phyloP scores from a whole-genome alignment of 2,329 filamentous ascomycete genomes.

The Proliferodiscus dingleyae region DNA sequence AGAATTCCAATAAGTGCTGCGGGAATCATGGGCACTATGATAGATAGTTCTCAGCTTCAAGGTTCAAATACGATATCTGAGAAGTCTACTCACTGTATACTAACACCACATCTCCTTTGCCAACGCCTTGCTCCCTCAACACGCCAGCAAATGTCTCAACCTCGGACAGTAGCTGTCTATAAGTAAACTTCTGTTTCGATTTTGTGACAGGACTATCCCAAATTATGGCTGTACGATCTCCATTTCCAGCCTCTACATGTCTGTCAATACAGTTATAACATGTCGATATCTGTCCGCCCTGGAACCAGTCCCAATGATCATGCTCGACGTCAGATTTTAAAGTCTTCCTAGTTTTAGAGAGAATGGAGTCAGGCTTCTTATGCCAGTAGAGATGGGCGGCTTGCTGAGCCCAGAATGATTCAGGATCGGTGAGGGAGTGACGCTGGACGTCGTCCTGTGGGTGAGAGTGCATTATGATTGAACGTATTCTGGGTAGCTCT shows the following conservation, averaged over 20 bases:
- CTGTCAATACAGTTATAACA: conserved; percentile 89
- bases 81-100: conserved; percentile 71
- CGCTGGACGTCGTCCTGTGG: conserved; percentile 31
- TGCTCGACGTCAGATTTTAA: conserved; percentile 59
- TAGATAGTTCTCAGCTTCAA: conserved; percentile 1
- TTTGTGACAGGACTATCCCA: conserved; percentile 85
- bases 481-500: too few species aligned
- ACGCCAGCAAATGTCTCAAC: conserved; percentile 80
- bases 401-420: conserved; percentile 70
- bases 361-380: conserved; percentile 60
- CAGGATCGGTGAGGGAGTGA: conserved; percentile 61
- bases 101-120: conserved; percentile 79
- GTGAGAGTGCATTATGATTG: conserved; percentile 26
- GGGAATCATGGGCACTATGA: conserved; percentile 87
- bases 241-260: conserved; percentile 77
- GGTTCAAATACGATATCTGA: not conserved
- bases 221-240: conserved; percentile 68
- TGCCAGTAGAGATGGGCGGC: conserved; percentile 78
- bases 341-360: conserved; percentile 57
- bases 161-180: conserved; percentile 69
- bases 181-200: conserved; percentile 68
- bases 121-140: conserved; percentile 74
- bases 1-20: conserved; percentile 82
- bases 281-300: conserved; percentile 81
- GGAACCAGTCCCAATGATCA: conserved; percentile 85